These are phyloP conservation scores for Flaveria ramosissima DNA, from an alignment of 129 eudicot genomes.

Conservation along the genomic window DNA sequence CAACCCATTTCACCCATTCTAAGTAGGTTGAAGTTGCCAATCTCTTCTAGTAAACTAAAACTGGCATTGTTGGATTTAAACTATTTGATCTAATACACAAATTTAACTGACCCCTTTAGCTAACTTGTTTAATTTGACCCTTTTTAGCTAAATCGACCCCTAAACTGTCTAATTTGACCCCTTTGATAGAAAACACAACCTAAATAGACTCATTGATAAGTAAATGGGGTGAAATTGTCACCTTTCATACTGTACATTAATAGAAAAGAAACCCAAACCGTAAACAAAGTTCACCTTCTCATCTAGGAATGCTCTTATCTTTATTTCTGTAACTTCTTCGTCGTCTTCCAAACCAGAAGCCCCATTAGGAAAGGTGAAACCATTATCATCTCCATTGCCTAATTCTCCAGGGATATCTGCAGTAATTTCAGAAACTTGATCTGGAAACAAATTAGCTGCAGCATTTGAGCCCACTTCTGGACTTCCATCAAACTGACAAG, in stretches of 20 bases:
- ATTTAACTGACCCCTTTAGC: not conserved
- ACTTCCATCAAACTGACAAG: slow-evolving; percentile 77
- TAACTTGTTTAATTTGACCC: not conserved
- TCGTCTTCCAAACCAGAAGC: slow-evolving; percentile 72
- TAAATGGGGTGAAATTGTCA: not conserved
- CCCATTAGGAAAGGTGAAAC: slow-evolving; percentile 77
- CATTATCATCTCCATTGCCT: slow-evolving; percentile 45
- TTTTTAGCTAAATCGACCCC: not conserved
- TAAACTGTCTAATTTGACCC: not conserved
- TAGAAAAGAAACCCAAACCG: not conserved
- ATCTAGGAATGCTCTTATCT: slow-evolving; percentile 79
- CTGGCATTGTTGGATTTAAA: not conserved
- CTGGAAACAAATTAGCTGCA: slow-evolving; percentile 31
- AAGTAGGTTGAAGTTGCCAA: not conserved
- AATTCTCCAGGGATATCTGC: slow-evolving; percentile 35
- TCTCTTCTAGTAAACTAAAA: not conserved
- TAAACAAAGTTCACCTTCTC: slow-evolving; percentile 57
- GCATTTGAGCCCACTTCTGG: slow-evolving; percentile 53
- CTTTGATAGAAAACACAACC: not conserved
- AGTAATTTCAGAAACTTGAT: slow-evolving; percentile 38
- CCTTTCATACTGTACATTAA: not conserved
- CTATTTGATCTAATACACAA: not conserved
- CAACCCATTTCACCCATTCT: slow-evolving; percentile 2
- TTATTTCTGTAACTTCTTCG: slow-evolving; percentile 83
- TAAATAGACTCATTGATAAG: not conserved